Base-by-base conservation (phyloP, 1,139 yeast genomes). In the Meyerozyma carpophila region DNA sequence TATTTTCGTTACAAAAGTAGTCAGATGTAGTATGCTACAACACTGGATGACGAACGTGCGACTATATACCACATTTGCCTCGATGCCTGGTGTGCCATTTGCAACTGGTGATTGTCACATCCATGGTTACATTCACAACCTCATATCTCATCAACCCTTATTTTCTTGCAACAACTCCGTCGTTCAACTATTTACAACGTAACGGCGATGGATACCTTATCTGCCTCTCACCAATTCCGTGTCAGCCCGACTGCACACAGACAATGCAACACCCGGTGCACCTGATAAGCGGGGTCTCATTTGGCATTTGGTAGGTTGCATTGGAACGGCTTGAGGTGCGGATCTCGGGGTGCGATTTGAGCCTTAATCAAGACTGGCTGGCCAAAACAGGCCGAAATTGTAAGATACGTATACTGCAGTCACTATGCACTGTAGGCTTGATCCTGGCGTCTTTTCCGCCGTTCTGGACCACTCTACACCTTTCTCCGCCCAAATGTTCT, bases 271-370 rank as follows among this genome's bases (percentile, higher is more conserved):
- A 34, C 37, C 37, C 37, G n/a, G 26, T 18, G 26, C 37, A 34
- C 37, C 37, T 20, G 37, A 34, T 34, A 34, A 34, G 37, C 37
- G 37, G 37, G 37, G 37, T 34, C 34, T 6, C 16, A 8, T 8
- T 2, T 8, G 34, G 16, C 16, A 9, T 27, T 27, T 8, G 5
- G 20, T 2, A 31, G 14, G 34, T 31, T 31, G 8, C 34, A 31
- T 31, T 31, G 20, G 32, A 2, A 31, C n/a, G 32, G 34, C 14
- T 13, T 13, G 16, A 14, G 3, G 34, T 8, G 14, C 16, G 16
- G 20, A 8, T 14, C 20, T 8, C 16, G 34, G 18, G 34, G 14
- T 13, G 14, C 34, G 34, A 13, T 31, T 11, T 3, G 29, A 7
- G 13, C 13, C 13, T 4, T 10, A 27, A 27, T 3, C 13, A n/a